These are phyloP conservation scores for Phytophthora chlamydospora DNA, from an alignment of 352 stramenopile species.

Conservation along the genomic window DNA sequence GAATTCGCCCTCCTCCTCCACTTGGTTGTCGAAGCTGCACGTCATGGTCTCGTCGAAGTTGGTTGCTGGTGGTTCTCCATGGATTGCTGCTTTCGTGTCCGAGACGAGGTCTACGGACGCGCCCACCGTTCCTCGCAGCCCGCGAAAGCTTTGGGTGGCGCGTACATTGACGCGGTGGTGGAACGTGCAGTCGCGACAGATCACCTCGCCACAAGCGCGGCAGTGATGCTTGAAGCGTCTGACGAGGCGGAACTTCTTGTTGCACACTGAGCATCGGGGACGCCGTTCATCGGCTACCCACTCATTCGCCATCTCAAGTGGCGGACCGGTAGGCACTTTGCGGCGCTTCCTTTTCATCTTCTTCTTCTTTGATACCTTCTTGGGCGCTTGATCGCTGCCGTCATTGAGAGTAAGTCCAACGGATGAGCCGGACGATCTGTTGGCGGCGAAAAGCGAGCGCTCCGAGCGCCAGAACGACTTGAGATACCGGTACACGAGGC, in stretches of 20 bases:
- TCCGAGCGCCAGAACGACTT: conserved; percentile 62
- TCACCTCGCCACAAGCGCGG: conserved; percentile 73
- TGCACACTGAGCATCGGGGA: conserved; percentile 57
- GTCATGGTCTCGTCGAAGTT: conserved; percentile 43
- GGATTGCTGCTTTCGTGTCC: conserved; percentile 13
- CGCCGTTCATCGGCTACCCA: conserved; percentile 72
- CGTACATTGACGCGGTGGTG: conserved; percentile 51
- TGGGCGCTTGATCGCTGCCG: conserved; percentile 5
- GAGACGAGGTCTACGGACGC: conserved; percentile 20
- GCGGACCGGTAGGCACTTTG: conserved; percentile 35
- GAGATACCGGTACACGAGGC: conserved; percentile 63
- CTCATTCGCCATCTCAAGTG: conserved; percentile 60
- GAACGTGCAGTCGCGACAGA: conserved; percentile 59
- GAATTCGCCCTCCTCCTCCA: conserved; percentile 26
- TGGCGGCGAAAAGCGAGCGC: conserved; percentile 39
- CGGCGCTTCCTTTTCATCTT: conserved; percentile 28
- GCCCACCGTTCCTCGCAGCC: conserved; percentile 26
- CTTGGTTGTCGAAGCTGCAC: conserved; percentile 38
- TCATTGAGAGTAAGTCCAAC: conserved; percentile 24
- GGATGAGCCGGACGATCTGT: conserved; percentile 34
- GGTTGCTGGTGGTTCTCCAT: background rate
- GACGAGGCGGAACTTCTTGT: conserved; percentile 66
- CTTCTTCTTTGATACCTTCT: conserved; percentile 33
- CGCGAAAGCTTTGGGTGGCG: conserved; percentile 33
- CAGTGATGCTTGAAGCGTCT: conserved; percentile 74